These are phyloP conservation scores for Zoysia japonica DNA, from an alignment of 176 grass and related monocot genomes.

Conservation along the genomic window DNA sequence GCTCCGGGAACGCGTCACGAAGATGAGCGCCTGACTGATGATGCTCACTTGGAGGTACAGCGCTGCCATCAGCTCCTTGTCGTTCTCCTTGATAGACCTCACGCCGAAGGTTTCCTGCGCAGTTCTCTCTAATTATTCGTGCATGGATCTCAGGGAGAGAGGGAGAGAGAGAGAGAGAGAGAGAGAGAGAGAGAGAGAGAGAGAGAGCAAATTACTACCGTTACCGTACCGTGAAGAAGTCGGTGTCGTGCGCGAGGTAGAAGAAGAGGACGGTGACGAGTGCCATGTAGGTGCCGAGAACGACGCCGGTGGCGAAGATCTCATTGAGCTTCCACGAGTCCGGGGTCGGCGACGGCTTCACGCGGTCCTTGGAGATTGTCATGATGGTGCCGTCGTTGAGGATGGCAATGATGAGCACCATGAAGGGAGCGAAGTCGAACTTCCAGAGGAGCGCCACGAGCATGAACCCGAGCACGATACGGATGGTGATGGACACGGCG, in stretches of 20 bases:
- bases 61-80: conserved; percentile 67
- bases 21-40: conserved; percentile 94
- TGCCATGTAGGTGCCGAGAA: conserved; percentile 93
- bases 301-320: conserved; percentile 90
- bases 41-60: conserved; percentile 94
- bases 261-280: conserved; percentile 87
- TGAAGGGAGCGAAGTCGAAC: conserved; percentile 98
- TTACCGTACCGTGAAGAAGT: conserved; percentile 58
- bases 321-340: conserved; percentile 97
- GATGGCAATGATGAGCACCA: conserved; percentile 96
- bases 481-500: conserved; percentile 98
- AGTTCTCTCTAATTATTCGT: too few species aligned
- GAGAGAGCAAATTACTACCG: too few species aligned
- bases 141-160: too few species aligned
- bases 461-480: conserved; percentile 88
- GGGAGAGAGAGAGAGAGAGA: too few species aligned
- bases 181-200: too few species aligned
- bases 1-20: conserved; percentile 67
- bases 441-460: conserved; percentile 90
- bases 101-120: conserved; percentile 53
- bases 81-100: conserved; percentile 56
- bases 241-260: conserved; percentile 64
- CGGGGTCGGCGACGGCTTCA: conserved; percentile 79
- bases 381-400: conserved; percentile 99
- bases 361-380: conserved; percentile 99